Base-by-base conservation (phyloP, 768 basidiomycete species). In the Phaffia australis region DNA sequence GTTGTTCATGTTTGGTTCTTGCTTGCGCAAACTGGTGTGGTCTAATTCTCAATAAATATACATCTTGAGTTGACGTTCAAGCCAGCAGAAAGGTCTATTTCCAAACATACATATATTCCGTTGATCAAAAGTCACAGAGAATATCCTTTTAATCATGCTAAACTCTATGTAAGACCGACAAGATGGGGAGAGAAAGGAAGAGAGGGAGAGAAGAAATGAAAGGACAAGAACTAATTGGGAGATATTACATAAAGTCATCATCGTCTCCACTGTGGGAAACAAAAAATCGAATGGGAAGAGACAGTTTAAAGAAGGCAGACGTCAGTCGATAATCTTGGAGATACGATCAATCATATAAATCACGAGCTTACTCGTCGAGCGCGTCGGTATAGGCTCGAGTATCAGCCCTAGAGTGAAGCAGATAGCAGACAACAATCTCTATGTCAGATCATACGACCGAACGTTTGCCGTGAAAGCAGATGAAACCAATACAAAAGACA, bases 371-470 rank as follows among this genome's bases (percentile, higher is more conserved):
- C 67, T 95, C 92, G 76, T 95, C 93, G 73, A 95, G 77, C 19
- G 85, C 83, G 77, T 95, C 93, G 18, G 93, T 90, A 71, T 97
- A 97, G 14, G 81, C 74, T 49, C 77, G 80, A 1, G 87, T 89
- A 77, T 94, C 92, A 64, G 87, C 74, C 76, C 89, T 91, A 71
- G 4, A 21, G 51, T 1, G 19, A 46, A 35, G 46, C 15, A 49
- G 60, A 5, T 7, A 19, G 25, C n/a, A n/a, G 19, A 23, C n/a
- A 16, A 27, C n/a, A 29, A 11, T 48, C 29, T 27, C 27, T n/a
- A 16, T n/a, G 11, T 23, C 35, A 23, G 35, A 32, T 18, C 29
- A 32, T 21, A 16, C 14, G 35, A 60, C 21, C 61, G 49, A 56
- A 6, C 35, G 56, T 70, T 15, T 9, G 51, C 15, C 19, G 9